These are phyloP conservation scores for Mycena rosella DNA, from an alignment of 768 basidiomycete species.

Conservation along the genomic window DNA sequence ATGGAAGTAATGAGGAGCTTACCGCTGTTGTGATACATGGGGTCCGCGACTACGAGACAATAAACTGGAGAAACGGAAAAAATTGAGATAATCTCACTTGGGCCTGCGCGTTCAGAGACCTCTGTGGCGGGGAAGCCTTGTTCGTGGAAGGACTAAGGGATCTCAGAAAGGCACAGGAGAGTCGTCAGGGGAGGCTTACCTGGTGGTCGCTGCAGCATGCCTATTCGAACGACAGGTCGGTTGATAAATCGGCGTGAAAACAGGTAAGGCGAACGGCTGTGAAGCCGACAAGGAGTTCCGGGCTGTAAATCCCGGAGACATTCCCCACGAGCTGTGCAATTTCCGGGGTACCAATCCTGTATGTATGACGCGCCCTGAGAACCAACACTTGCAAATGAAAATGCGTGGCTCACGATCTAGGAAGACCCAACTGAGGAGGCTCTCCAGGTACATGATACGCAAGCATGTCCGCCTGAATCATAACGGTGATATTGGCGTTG, in stretches of 20 bases:
- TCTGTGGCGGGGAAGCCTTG: constrained; percentile 90
- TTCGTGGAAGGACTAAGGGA: constrained; percentile 76
- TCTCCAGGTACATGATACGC: constrained; percentile 85
- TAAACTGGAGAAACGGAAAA: constrained; percentile 2
- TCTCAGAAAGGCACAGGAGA: background rate
- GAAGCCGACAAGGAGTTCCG: constrained; percentile 78
- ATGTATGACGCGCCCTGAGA: background rate
- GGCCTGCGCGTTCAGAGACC: constrained; percentile 89
- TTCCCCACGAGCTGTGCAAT: constrained; percentile 82
- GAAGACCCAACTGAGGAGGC: constrained; percentile 86
- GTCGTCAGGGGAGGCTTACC: constrained; percentile 48
- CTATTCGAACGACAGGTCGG: constrained; percentile 42
- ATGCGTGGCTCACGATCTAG: constrained; percentile 65
- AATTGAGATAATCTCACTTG: constrained; percentile 57
- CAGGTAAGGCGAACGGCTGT: constrained; percentile 60
- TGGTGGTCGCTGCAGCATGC: constrained; percentile 96
- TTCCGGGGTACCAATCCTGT: constrained; percentile 83
- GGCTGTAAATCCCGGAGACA: constrained; percentile 83
- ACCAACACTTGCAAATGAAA: constrained; percentile 11
- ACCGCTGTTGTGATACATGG: constrained; percentile 92
- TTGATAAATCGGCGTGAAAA: background rate
- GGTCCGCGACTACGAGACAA: constrained; percentile 74
- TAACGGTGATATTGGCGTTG: constrained; percentile 78
- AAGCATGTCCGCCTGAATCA: constrained; percentile 95
- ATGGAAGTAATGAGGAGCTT: constrained; percentile 31